Conservation (phyloP, 306 rosid species). For the Acacia melanoxylon region DNA sequence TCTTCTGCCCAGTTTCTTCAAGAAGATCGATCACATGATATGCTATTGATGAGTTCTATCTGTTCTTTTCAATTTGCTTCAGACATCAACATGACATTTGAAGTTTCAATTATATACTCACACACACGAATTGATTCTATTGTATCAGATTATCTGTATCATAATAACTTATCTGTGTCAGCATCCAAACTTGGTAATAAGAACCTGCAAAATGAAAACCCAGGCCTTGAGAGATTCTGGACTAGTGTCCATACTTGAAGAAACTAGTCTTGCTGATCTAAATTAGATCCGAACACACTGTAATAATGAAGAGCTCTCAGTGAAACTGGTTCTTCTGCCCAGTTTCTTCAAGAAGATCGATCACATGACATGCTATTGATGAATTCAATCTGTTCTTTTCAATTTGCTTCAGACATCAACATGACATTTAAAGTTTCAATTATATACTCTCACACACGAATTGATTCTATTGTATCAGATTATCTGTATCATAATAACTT, state of each 20-base stretch:
- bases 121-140: background rate
- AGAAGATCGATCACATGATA: background rate
- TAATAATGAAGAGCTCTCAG: no score
- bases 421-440: background rate
- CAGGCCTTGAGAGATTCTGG: background rate
- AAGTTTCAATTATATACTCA: background rate
- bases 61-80: background rate
- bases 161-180: background rate
- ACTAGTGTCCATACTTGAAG: background rate
- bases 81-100: background rate
- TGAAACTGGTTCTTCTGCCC: background rate
- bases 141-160: background rate
- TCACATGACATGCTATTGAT: background rate
- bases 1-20: background rate
- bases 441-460: background rate
- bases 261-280: background rate
- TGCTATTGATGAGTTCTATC: background rate
- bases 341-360: background rate
- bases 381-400: background rate
- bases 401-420: background rate
- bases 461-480: background rate
- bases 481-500: background rate
- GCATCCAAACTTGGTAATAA: background rate
- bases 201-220: constrained; percentile 24
- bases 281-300: no score